These are phyloP conservation scores for Meyerozyma sp. DNA, from an alignment of 1,139 yeast species.

Conservation along the genomic window DNA sequence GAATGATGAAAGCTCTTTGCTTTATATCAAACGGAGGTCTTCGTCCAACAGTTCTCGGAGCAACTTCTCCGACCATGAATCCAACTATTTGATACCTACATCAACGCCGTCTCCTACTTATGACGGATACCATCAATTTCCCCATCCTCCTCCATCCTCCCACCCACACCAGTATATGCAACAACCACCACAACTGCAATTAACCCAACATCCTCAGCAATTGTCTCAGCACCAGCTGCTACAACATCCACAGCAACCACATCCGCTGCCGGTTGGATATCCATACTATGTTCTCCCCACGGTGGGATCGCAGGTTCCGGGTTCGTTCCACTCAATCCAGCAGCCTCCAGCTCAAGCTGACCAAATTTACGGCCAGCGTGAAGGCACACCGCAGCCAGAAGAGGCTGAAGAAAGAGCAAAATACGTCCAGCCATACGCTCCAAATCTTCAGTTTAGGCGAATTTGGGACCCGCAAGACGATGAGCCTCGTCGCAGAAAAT, in stretches of 20 bases:
- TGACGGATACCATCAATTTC: constrained; percentile 3
- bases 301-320: background rate
- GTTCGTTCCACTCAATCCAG: background rate
- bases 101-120: constrained; percentile 10
- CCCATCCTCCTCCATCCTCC: constrained; percentile 2
- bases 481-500: constrained; percentile 7
- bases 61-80: constrained; percentile 8
- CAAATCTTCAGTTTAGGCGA: constrained; percentile 33
- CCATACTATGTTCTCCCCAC: constrained; percentile 1
- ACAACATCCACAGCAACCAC: constrained; percentile 1
- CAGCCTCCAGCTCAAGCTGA: background rate
- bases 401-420: background rate
- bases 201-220: background rate
- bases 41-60: constrained; percentile 24
- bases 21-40: constrained; percentile 64
- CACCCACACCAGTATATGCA: constrained; percentile 3
- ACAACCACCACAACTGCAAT: background rate
- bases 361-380: background rate
- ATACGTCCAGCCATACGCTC: constrained; percentile 19
- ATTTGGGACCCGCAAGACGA: constrained; percentile 26
- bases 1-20: constrained; percentile 63
- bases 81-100: constrained; percentile 5
- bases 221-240: too few relatives aligned
- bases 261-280: constrained; percentile 1
- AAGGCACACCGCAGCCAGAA: background rate